These are phyloP conservation scores for Saksenaea oblongispora DNA, from an alignment of 371 early-diverging fungal species.

Conservation along the genomic window DNA sequence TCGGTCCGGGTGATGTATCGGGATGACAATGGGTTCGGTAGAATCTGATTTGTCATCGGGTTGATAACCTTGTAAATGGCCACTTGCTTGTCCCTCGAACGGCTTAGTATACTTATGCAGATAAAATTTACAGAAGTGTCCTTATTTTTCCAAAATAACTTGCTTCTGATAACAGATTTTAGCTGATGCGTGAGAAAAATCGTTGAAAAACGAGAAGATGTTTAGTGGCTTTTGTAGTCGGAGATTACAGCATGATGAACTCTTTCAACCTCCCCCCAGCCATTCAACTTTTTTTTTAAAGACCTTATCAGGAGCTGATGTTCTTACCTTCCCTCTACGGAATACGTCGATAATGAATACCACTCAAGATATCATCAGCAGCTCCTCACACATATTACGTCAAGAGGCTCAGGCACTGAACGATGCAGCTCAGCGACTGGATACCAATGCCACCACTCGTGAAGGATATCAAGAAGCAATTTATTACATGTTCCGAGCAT, in stretches of 20 bases:
- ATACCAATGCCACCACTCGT: slow-evolving; percentile 14
- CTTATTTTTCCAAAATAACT: neutral
- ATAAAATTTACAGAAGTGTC: neutral
- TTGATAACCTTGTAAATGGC: neutral
- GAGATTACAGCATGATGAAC: neutral
- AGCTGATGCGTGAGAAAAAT: neutral
- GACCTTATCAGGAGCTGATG: neutral
- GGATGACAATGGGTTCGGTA: neutral
- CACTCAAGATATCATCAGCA: neutral
- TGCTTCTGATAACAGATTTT: neutral
- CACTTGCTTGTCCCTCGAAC: neutral
- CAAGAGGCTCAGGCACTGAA: slow-evolving; percentile 37
- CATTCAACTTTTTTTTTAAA: neutral
- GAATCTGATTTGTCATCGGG: neutral
- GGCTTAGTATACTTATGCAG: neutral
- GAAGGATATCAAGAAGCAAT: slow-evolving; percentile 46
- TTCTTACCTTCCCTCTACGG: neutral
- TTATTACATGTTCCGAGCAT: slow-evolving; percentile 33
- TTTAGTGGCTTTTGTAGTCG: neutral
- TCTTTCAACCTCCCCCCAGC: neutral
- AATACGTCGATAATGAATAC: neutral
- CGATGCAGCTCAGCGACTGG: slow-evolving; percentile 39
- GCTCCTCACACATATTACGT: neutral
- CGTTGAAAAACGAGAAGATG: neutral
- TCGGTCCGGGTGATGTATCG: neutral